Base-by-base conservation (phyloP, 805 yeast genomes). In the Barnettozyma populi region DNA sequence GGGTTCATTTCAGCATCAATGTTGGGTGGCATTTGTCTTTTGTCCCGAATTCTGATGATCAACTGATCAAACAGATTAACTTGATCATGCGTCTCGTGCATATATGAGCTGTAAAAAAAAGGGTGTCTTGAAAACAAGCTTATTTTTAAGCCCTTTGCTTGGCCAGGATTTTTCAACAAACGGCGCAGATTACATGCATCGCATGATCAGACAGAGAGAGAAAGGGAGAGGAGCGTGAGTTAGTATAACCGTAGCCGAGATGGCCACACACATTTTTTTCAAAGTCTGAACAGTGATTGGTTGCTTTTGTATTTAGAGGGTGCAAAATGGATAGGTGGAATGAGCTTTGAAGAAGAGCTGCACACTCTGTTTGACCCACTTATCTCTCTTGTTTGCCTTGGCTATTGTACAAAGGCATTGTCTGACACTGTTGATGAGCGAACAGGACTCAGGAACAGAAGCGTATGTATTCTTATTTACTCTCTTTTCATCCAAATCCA, bases 91-190 rank as follows among this genome's bases (percentile, higher is more conserved):
- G 13, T 37, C 23, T 37, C 5, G 16, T 20, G 25, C 23, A 23
- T 10, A 37, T 7, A 21, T 21, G 27, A 14, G 20, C n/a, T 27
- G 32, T 20, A 38, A 20, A 13, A 16, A n/a, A n/a, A 38, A 16
- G 6, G 18, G 36, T 21, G n/a, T 19, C 21, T 10, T 43, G 52
- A 36, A 49, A 43, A 29, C n/a, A 29, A 29, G 32, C 32, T 29
- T 29, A 29, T 29, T 29, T 29, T 14, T 13, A 29, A 14, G 16
- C 32, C 32, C 16, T 14, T 25, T 29, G n/a, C 32, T 29, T 29
- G 32, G 32, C 32, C 13, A 14, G 32, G 13, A 9, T 29, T 29
- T 11, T 14, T 6, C 32, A 29, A 29, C 16, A 29, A 7, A 29
- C 32, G 32, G 32, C n/a, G 32, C n/a, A 29, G n/a, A 14, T 14